Evolutionary conservation across 805 yeast species (phyloP).

Genomic region (Saccharomycopsis synnaedendra): DNA sequence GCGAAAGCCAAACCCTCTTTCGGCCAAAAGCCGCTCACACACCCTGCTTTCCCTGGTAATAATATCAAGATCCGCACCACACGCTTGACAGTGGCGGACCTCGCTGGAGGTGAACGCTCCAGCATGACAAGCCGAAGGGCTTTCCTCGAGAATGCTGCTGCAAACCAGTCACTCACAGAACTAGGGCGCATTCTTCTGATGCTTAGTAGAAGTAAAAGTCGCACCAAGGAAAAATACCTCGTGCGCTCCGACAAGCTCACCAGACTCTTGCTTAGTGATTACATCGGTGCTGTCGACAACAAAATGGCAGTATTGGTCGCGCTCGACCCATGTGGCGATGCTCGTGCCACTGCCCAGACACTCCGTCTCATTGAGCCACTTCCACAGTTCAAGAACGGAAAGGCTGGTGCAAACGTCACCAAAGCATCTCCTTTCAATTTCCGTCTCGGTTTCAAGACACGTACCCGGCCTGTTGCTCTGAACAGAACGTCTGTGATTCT

Average conservation of each 20-base stretch:
- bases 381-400: slow-evolving; percentile 8
- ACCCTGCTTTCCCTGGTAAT: slow-evolving; percentile 7
- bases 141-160: slow-evolving; percentile 35
- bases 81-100: slow-evolving; percentile 37
- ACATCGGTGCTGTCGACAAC: slow-evolving; percentile 22
- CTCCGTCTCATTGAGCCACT: slow-evolving; percentile 21
- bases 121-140: slow-evolving; percentile 31
- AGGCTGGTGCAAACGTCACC: background rate
- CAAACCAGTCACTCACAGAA: slow-evolving; percentile 38
- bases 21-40: background rate
- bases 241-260: slow-evolving; percentile 38
- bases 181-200: slow-evolving; percentile 37
- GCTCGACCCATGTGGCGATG: slow-evolving; percentile 30
- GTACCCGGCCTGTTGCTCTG: too few relatives aligned
- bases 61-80: slow-evolving; percentile 19
- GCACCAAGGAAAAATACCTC: slow-evolving; percentile 26
- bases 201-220: slow-evolving; percentile 22
- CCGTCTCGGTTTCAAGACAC: background rate
- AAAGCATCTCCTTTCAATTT: slow-evolving; percentile 7
- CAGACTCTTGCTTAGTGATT: slow-evolving; percentile 36
- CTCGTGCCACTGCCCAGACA: slow-evolving; percentile 22
- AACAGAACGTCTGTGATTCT: too few relatives aligned
- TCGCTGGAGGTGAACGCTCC: slow-evolving; percentile 44
- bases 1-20: background rate
- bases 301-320: slow-evolving; percentile 26